Base-by-base conservation (phyloP, 2,329 filamentous ascomycete genomes). In the Arthrocladium fulminans region DNA sequence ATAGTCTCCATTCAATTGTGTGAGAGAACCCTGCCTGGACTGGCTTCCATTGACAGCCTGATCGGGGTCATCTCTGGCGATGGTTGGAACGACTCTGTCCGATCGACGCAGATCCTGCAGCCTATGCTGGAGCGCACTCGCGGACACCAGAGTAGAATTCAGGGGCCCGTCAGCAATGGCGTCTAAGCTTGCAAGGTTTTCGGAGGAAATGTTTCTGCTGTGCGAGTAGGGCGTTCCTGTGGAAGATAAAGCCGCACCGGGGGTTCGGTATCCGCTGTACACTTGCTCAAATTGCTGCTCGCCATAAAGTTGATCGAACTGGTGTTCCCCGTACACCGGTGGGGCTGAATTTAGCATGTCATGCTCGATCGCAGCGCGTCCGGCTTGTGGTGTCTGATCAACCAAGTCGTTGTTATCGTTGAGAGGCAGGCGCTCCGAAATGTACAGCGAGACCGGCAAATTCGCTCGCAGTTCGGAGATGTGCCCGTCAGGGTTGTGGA, bases 401-500 rank as follows among this genome's bases (percentile, higher is more conserved):
- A 86, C 72, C 2, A 97, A 75, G 59, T 86, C 83, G 58, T 94
- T 92, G 51, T 90, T 79, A 45, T 94, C 88, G 59, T 92, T 87
- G 30, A 96, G 79, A 0, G 88, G 84, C 59, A 95, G 81, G 61
- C 92, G 92, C 0, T 92, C 90, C 3, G 92, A 98, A 57, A 97
- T 96, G 68, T 95, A 96, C 32, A 98, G 83, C 47, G 88, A 88
- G 13, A 97, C 79, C 1, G 92, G 89, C 25, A 97, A 79, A 35
- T 88, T 92, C 40, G 90, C 90, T 45, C 90, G 84, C 10, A 54
- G 22, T 44, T 97, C 90, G 48, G 89, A 96, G 48, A 89, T 77
- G 62, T 97, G 92, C 0, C 89, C 90, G 63, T 98, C 92, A 0
- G 92, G 90, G 59, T 98, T 97, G 66, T 88, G 84, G 32, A 98